Percentiles rank a stretch among this genome's conserved stretches.
Evolutionary conservation across 345 rosid genomes (phyloP).

Genomic region (Rhizophora mangle): DNA sequence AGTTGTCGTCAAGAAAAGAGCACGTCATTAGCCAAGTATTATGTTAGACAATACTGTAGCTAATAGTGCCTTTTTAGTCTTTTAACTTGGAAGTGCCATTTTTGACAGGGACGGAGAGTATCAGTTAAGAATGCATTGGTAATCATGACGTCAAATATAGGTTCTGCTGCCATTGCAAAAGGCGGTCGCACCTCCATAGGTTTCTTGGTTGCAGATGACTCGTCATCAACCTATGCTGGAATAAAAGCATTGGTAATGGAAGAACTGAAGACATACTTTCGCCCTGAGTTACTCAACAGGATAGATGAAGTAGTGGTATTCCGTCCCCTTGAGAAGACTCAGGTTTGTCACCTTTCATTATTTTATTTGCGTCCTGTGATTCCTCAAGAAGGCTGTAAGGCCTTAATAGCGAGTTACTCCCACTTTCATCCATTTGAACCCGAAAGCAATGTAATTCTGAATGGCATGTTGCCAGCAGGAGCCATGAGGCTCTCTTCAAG

Average conservation of each 20-base stretch:
- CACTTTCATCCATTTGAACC: too few species aligned
- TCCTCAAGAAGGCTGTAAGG: background rate
- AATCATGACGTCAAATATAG: constrained; percentile 95
- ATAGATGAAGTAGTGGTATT: constrained; percentile 94
- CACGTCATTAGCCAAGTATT: too few species aligned
- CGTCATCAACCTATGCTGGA: constrained; percentile 60
- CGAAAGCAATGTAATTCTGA: too few species aligned
- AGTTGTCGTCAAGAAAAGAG: background rate
- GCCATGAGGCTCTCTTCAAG: too few species aligned
- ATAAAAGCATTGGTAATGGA: constrained; percentile 75
- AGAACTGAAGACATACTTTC: constrained; percentile 84
- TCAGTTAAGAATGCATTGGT: constrained; percentile 91
- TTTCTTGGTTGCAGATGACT: constrained; percentile 52
- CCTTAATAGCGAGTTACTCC: too few species aligned
- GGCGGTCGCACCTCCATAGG: constrained; percentile 76
- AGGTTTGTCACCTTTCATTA: constrained; percentile 52
- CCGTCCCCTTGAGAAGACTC: constrained; percentile 71
- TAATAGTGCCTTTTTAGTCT: background rate
- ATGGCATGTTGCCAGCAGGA: too few species aligned
- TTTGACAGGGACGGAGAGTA: constrained; percentile 78
- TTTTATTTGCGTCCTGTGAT: background rate
- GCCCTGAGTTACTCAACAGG: constrained; percentile 95
- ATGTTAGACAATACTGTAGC: too few species aligned
- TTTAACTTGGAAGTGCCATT: constrained; percentile 6
- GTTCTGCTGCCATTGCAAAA: constrained; percentile 81